phyloP scores from a whole-genome alignment of 495 filamentous ascomycete species.

The Penicillium fimorum region DNA sequence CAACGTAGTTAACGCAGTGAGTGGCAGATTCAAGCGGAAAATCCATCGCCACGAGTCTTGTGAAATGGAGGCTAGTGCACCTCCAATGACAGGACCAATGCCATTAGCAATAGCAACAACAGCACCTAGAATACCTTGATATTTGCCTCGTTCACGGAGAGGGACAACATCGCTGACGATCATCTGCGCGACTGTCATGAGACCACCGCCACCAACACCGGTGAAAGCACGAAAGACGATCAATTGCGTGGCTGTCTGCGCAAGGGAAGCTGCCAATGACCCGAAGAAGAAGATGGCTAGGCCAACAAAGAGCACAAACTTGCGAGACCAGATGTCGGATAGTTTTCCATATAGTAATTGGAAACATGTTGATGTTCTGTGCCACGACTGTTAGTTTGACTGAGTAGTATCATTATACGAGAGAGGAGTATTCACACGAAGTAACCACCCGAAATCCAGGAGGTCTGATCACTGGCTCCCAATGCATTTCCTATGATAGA shows the following conservation, averaged over 20 bases:
- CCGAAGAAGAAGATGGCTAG: conserved; percentile 55
- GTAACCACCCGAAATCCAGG: conserved; percentile 56
- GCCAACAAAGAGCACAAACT: conserved; percentile 50
- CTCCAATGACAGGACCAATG: conserved; percentile 55
- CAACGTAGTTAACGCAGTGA: conserved; percentile 45
- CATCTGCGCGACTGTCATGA: conserved; percentile 54
- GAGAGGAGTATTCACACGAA: conserved; percentile 43
- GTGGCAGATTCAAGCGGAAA: conserved; percentile 51
- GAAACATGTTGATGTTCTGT: conserved; percentile 54
- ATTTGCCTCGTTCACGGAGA: conserved; percentile 55
- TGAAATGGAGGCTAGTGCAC: conserved; percentile 43
- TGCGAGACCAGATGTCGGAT: conserved; percentile 59
- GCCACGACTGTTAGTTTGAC: neutral
- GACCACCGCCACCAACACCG: conserved; percentile 55
- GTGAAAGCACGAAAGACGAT: conserved; percentile 56
- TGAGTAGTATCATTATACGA: neutral
- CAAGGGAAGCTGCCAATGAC: conserved; percentile 51
- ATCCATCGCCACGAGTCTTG: conserved; percentile 55
- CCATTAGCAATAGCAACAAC: conserved; percentile 55
- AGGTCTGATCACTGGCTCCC: conserved; percentile 45
- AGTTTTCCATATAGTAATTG: conserved; percentile 55
- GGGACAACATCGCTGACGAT: conserved; percentile 58
- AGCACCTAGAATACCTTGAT: conserved; percentile 57
- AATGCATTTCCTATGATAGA: conserved; percentile 50
- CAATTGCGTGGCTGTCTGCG: conserved; percentile 50